Conservation (phyloP, 768 basidiomycete genomes). For the Rhizopogon salebrosus region DNA sequence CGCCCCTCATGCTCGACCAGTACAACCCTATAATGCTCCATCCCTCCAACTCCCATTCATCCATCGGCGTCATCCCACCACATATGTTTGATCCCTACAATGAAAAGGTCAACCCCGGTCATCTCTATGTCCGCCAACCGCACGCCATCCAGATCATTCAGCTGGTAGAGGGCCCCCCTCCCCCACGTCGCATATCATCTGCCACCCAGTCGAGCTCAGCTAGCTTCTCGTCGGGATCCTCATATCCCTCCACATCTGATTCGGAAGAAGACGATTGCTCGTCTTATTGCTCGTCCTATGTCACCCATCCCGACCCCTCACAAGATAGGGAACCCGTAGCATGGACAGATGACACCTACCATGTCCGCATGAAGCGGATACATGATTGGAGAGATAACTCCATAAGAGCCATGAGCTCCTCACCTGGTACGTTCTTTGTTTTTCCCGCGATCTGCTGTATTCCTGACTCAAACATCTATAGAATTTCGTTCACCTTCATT, state of each 20-base stretch:
- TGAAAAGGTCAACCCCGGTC: constrained; percentile 31
- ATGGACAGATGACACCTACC: constrained; percentile 46
- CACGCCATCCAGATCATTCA: constrained; percentile 63
- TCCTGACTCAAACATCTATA: constrained; percentile 6
- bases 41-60: constrained; percentile 19
- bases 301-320: constrained; percentile 34
- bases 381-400: constrained; percentile 65
- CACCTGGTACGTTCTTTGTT: constrained; percentile 35
- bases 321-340: constrained; percentile 17
- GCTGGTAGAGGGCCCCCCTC: constrained; percentile 63
- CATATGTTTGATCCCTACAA: constrained; percentile 21
- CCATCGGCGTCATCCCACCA: constrained; percentile 13
- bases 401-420: constrained; percentile 36
- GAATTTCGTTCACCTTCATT: constrained; percentile 33
- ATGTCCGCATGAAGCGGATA: constrained; percentile 58
- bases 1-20: constrained; percentile 22
- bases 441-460: neutral
- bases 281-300: constrained; percentile 71
- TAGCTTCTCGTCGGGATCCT: constrained; percentile 34
- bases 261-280: constrained; percentile 43
- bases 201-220: constrained; percentile 30
- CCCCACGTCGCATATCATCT: constrained; percentile 38
- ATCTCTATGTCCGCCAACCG: constrained; percentile 44
- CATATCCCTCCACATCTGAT: constrained; percentile 30
- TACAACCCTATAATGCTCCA: constrained; percentile 18